Percentiles rank a stretch among this genome's conserved stretches.
These are phyloP conservation scores for Quercus robur DNA, from an alignment of 306 rosid genomes.

Conservation along the genomic window DNA sequence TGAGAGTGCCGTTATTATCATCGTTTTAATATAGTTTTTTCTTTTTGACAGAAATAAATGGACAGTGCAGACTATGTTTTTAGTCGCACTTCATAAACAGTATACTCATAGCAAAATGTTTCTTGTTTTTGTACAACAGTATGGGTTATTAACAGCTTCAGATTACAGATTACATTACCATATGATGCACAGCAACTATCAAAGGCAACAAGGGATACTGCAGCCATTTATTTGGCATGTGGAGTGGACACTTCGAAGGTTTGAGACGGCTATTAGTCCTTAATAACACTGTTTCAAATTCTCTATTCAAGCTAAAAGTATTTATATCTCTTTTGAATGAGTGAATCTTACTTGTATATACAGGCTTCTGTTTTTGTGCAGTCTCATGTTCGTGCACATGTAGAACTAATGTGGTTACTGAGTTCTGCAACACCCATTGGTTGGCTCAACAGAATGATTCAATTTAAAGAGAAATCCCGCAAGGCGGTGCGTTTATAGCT, in stretches of 20 bases:
- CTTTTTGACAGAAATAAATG: not conserved
- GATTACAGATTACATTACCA: constrained; percentile 75
- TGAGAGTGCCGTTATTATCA: not conserved
- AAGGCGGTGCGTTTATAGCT: constrained; percentile 85
- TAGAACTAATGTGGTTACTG: constrained; percentile 91
- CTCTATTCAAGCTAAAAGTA: constrained; percentile 15
- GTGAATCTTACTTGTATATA: constrained; percentile 24
- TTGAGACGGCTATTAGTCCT: constrained; percentile 18
- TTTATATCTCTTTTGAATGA: constrained; percentile 7
- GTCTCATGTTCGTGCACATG: constrained; percentile 97
- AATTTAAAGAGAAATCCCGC: constrained; percentile 95
- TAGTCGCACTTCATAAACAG: not conserved
- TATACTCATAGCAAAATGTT: not conserved
- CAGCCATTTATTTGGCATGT: constrained; percentile 96
- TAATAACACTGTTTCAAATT: constrained; percentile 3
- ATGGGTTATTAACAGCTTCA: not conserved
- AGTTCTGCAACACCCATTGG: constrained; percentile 90
- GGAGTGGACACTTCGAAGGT: constrained; percentile 94
- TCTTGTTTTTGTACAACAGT: constrained; percentile 12
- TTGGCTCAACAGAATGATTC: constrained; percentile 93
- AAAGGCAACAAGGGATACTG: constrained; percentile 81
- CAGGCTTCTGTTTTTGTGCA: constrained; percentile 97
- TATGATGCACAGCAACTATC: constrained; percentile 67
- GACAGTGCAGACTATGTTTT: not conserved
- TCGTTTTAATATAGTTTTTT: not conserved